Evolutionary conservation across 2,329 filamentous ascomycete species (phyloP), one percentile per base, ranked within the genome.

Genomic region (Aspergillus sergii): DNA sequence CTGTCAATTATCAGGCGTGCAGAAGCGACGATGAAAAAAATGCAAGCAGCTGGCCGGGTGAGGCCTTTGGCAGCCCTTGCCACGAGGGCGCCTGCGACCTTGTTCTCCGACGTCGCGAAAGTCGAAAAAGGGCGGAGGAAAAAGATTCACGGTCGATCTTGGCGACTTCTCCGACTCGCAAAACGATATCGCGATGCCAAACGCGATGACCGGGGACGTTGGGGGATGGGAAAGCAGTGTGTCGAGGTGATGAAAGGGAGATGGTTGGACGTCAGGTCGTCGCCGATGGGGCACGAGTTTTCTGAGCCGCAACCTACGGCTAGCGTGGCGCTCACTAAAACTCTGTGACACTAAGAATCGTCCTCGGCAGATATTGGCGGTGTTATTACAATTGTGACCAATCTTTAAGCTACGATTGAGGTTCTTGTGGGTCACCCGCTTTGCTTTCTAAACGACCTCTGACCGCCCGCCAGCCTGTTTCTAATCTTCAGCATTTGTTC

Each of bases 61-160:
- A 79, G 78, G 78, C 76, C 75, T 79, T 74, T 77, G 79, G 78
- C 79, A 79, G 78, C 78, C 78, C 79, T 80, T 81, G 79, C 78
- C 78, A 79, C 78, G 75, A 80, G 79, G 79, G 78, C 78, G 79
- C 78, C 79, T 73, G 75, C 72, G 75, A 76, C 76, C 76, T 70
- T 69, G 67, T 75, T 69, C 71, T 75, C 75, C 69, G 71, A 75
- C 70, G 74, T 75, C 71, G 72, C 74, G 73, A 73, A 74, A 72
- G 69, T 71, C 68, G 68, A 65, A 69, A 68, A 71, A 68, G 65
- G 72, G 69, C 59, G 69, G 67, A 56, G 66, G 75, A 71, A 70
- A 66, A 64, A 62, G 57, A 64, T 64, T 64, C 66, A 69, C 70
- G 66, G 68, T 71, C 64, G 63, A 60, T 67, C 53, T 64, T 68